phyloP scores from a whole-genome alignment of 352 stramenopile species.

The Halophytophthora polymorphica region DNA sequence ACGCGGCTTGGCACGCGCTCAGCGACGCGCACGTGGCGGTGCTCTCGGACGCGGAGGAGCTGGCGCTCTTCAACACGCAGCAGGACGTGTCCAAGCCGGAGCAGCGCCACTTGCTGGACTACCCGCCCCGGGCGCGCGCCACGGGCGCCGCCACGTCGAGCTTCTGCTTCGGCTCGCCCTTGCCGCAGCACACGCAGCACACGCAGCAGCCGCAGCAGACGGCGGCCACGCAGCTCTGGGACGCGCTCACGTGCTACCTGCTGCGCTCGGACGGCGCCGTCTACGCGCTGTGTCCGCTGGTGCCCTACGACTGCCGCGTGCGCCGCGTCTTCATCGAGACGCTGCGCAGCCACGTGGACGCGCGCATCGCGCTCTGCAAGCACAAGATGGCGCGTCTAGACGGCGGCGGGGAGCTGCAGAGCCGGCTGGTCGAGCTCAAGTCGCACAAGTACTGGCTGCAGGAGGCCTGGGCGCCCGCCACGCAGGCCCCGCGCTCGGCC shows the following conservation, averaged over 20 bases:
- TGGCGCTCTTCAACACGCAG: constrained; percentile 64
- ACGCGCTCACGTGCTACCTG: constrained; percentile 74
- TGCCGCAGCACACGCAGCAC: constrained; percentile 21
- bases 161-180: constrained; percentile 60
- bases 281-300: constrained; percentile 66
- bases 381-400: constrained; percentile 23
- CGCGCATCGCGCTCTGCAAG: constrained; percentile 51
- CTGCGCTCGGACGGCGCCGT: constrained; percentile 68
- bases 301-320: constrained; percentile 59
- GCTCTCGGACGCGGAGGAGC: constrained; percentile 70
- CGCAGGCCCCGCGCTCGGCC: constrained; percentile 3
- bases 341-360: constrained; percentile 62
- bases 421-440: constrained; percentile 58
- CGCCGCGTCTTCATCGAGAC: constrained; percentile 39
- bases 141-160: constrained; percentile 34
- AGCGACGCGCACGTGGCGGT: constrained; percentile 71
- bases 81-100: constrained; percentile 69
- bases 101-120: constrained; percentile 62
- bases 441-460: constrained; percentile 85
- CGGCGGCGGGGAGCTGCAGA: constrained; percentile 22
- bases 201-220: constrained; percentile 15
- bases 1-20: constrained; percentile 69
- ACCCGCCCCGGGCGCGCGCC: constrained; percentile 29
- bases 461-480: constrained; percentile 47
- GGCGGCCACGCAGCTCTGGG: constrained; percentile 36